Evolutionary conservation across 805 yeast genomes (phyloP), one percentile per base, ranked within the genome.

Genomic region (Kazachstania taianensis): DNA sequence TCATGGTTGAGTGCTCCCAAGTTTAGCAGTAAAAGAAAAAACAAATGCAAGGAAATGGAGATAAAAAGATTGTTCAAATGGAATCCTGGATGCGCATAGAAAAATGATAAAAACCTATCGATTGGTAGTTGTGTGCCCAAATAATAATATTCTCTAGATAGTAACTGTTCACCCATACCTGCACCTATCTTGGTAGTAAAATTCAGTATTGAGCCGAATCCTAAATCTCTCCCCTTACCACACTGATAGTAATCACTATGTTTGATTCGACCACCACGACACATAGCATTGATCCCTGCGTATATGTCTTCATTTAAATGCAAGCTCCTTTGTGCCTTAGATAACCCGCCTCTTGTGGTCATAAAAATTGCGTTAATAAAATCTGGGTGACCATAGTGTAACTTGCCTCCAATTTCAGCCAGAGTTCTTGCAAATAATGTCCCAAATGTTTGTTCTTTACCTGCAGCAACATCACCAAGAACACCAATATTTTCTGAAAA

Each of bases 301-400:
- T 81, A 87, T 26, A 87, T 89, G 65, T 87, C 97, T 56, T 87
- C 96, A 63, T 87, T 87, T 52, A 87, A 63, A 57, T 87, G 97
- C 39, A 87, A 65, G 9, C 96, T 94, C 55, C 79, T 84, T 59
- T 87, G 97, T 2, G 95, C 96, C 57, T 87, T 87, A 2, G 96
- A 85, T 3, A 89, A 72, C 10, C 97, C 97, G 27, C 97, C 96
- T 61, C 97, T 70, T 3, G 96, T 89, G 0, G 85, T 79, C 96
- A 87, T 89, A 52, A 79, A 87, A 8, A 81, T 77, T 5, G 77
- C 94, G 62, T 89, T 86, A 40, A 89, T 63, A 60, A 87, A 87
- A 65, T 87, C 97, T 3, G 97, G 97, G 62, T 87, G 96, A 2
- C 97, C 97, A 59, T 87, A 87, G 57, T 87, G 97, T 34, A 87